A percentile compares a stretch with the other conserved stretches of the same genome.
Conservation (phyloP, 345 rosid genomes). For the Balakata baccata region DNA sequence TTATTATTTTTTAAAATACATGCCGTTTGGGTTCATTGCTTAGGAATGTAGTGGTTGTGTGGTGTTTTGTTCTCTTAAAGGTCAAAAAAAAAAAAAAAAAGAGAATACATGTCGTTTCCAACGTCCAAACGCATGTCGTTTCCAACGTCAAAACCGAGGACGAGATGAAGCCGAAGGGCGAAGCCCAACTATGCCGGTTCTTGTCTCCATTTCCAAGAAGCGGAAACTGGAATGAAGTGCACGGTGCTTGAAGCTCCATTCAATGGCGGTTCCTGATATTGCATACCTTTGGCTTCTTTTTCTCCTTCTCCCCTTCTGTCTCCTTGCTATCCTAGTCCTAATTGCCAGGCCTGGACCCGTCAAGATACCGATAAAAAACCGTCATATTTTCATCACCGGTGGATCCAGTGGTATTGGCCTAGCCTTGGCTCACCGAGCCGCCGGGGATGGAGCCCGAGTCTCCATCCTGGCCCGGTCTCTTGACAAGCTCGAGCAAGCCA, state of each 20-base stretch:
- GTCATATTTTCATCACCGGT: slow-evolving; percentile 86
- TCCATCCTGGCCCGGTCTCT: slow-evolving; percentile 70
- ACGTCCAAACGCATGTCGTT: no score
- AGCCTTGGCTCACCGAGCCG: slow-evolving; percentile 73
- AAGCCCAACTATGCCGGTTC: no score
- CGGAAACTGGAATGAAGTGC: no score
- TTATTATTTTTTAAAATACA: no score
- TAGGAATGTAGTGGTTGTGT: no score
- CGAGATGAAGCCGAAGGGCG: no score
- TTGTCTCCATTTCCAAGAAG: no score
- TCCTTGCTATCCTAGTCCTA: slow-evolving; percentile 42
- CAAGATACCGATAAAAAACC: slow-evolving; percentile 57
- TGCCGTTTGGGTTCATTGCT: no score
- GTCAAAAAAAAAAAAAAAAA: no score
- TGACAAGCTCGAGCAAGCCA: slow-evolving; percentile 65
- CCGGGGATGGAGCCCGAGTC: slow-evolving; percentile 63
- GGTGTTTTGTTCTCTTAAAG: no score
- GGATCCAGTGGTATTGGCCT: slow-evolving; percentile 91
- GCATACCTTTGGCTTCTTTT: slow-evolving; percentile 34
- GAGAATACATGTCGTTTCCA: no score
- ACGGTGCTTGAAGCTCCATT: neutral
- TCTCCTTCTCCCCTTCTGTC: slow-evolving; percentile 40
- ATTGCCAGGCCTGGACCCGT: slow-evolving; percentile 59
- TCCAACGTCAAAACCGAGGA: no score
- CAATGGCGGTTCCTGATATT: slow-evolving; percentile 32